A percentile compares a stretch with the other conserved stretches of the same genome.
Conservation (phyloP, 2,329 filamentous ascomycete genomes). For the Fusarium agapanthi region DNA sequence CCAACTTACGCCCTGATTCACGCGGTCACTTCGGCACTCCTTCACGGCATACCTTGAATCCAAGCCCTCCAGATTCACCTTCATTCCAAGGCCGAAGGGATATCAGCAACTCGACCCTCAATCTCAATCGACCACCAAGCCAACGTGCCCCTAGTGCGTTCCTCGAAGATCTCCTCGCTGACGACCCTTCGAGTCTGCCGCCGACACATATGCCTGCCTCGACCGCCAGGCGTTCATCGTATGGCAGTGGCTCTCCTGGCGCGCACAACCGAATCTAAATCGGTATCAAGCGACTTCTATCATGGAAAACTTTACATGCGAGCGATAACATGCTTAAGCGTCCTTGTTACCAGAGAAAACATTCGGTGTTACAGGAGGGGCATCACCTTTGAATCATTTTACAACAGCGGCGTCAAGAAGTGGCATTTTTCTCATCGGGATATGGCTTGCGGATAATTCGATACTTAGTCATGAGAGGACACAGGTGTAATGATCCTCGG, state of each 20-base stretch:
- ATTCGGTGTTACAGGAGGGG: slow-evolving; percentile 12
- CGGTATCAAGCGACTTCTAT: background rate
- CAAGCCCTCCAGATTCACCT: slow-evolving; percentile 73
- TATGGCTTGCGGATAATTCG: slow-evolving; percentile 31
- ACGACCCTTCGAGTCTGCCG: slow-evolving; percentile 66
- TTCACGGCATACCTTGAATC: slow-evolving; percentile 55
- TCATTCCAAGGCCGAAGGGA: slow-evolving; percentile 59
- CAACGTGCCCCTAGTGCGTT: slow-evolving; percentile 87
- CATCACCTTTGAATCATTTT: slow-evolving; percentile 26
- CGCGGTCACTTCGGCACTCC: slow-evolving; percentile 55
- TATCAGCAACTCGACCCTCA: slow-evolving; percentile 72
- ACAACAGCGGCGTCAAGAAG: slow-evolving; percentile 38
- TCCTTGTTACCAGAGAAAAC: slow-evolving; percentile 25
- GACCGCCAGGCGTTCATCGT: slow-evolving; percentile 34
- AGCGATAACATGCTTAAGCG: slow-evolving; percentile 11
- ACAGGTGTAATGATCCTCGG: slow-evolving; percentile 22
- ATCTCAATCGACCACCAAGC: slow-evolving; percentile 67
- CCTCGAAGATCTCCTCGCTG: slow-evolving; percentile 88
- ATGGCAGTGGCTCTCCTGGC: slow-evolving; percentile 33
- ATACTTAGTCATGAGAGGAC: slow-evolving; percentile 16
- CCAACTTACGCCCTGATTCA: slow-evolving; percentile 68
- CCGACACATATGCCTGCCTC: slow-evolving; percentile 51
- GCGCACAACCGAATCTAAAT: slow-evolving; percentile 42
- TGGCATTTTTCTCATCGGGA: slow-evolving; percentile 27
- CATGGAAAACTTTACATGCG: slow-evolving; percentile 16